Evolutionary conservation across 345 rosid genomes (phyloP).

Genomic region (Hibiscus syriacus): DNA sequence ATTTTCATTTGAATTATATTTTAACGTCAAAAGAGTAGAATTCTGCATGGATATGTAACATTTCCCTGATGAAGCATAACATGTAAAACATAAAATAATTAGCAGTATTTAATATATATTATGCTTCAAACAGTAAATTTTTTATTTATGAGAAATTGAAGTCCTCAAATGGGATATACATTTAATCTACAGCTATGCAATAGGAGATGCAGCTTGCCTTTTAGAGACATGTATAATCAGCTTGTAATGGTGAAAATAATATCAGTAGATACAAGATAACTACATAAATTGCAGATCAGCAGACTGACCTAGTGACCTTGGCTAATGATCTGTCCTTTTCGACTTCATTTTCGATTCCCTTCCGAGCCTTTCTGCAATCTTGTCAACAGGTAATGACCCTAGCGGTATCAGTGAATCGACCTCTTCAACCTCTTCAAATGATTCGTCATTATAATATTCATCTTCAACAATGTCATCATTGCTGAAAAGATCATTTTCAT

Average conservation of each 20-base stretch:
- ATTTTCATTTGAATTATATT: too few species aligned
- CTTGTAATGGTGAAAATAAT: neutral
- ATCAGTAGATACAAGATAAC: neutral
- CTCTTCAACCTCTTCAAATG: constrained; percentile 35
- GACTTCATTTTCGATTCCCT: constrained; percentile 10
- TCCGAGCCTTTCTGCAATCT: constrained; percentile 37
- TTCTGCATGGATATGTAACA: neutral
- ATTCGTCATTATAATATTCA: constrained; percentile 25
- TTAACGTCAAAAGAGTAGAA: too few species aligned
- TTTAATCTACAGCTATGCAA: neutral
- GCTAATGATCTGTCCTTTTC: neutral
- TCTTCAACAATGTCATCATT: constrained; percentile 38
- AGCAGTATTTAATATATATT: neutral
- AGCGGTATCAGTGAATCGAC: constrained; percentile 23
- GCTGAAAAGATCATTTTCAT: constrained; percentile 20
- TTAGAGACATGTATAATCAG: neutral
- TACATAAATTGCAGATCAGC: neutral
- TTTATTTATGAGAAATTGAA: neutral
- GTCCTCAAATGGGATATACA: neutral
- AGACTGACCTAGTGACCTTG: neutral
- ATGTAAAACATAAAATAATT: neutral
- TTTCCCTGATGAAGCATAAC: neutral
- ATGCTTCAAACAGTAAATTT: neutral
- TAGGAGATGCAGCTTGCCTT: neutral
- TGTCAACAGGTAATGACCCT: constrained; percentile 65